Evolutionary conservation across 257 asterid species (phyloP).

Genomic region (Perilla frutescens): DNA sequence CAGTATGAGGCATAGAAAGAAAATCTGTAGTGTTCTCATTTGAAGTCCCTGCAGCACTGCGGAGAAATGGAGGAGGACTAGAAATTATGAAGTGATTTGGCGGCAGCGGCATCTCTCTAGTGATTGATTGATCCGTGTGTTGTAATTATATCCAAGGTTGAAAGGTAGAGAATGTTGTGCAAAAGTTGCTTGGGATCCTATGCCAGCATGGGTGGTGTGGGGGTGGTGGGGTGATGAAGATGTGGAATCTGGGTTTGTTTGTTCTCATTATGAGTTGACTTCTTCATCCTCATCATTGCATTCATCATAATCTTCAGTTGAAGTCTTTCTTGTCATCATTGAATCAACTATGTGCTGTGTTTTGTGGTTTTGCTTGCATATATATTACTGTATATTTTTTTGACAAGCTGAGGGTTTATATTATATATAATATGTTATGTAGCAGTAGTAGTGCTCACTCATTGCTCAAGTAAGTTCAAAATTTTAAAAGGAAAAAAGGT

Average conservation of each 20-base stretch:
- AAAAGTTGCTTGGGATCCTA: constrained; percentile 51
- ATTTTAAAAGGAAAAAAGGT: constrained; percentile 8
- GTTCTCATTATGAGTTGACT: constrained; percentile 57
- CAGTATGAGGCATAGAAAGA: constrained; percentile 46
- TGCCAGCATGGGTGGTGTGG: constrained; percentile 32
- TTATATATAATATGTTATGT: too few species aligned
- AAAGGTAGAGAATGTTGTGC: constrained; percentile 32
- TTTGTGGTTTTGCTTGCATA: background rate
- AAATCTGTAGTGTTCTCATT: constrained; percentile 46
- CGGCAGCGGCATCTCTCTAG: constrained; percentile 33
- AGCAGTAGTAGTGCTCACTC: too few species aligned
- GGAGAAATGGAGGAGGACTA: constrained; percentile 29
- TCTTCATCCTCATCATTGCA: constrained; percentile 51
- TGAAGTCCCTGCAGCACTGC: constrained; percentile 26
- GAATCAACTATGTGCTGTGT: constrained; percentile 18
- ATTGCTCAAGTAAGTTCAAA: constrained; percentile 12
- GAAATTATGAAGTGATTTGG: constrained; percentile 32
- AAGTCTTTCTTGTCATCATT: constrained; percentile 43
- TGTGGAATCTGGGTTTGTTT: constrained; percentile 35
- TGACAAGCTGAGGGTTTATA: too few species aligned
- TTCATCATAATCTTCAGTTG: constrained; percentile 41
- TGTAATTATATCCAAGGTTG: constrained; percentile 49
- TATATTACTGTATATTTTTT: background rate
- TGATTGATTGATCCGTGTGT: constrained; percentile 27
- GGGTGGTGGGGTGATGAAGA: constrained; percentile 22